Conservation (phyloP, 441 rosid genomes). For the Metrosideros polymorpha region DNA sequence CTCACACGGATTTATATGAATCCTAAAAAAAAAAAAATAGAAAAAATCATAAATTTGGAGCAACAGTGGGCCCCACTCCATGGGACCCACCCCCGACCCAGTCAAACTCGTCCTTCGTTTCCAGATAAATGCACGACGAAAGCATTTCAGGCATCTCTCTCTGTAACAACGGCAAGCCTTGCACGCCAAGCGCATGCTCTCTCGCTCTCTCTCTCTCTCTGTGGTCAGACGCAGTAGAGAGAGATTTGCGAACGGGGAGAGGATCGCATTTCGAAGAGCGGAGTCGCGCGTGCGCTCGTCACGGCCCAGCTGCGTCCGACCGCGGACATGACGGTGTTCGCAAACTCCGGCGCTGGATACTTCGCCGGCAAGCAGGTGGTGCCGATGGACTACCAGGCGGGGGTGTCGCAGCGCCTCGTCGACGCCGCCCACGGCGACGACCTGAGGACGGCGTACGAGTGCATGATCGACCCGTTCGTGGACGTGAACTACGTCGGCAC, state of each 20-base stretch:
- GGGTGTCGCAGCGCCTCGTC: conserved; percentile 22
- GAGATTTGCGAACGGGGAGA: background rate
- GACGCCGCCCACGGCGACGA: conserved; percentile 16
- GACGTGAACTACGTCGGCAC: conserved; percentile 4
- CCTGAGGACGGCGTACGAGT: background rate
- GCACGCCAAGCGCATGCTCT: background rate
- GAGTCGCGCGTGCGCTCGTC: no score
- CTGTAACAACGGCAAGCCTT: background rate
- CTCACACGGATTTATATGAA: background rate
- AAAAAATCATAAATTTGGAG: background rate
- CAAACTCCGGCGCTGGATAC: conserved; percentile 17
- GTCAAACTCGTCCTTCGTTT: background rate
- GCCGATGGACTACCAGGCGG: conserved; percentile 14
- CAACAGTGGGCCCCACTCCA: background rate
- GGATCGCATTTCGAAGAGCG: background rate
- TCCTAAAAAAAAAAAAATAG: background rate
- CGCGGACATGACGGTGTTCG: conserved; percentile 11
- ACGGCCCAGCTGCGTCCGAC: background rate
- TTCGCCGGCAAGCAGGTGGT: conserved; percentile 12
- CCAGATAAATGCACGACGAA: background rate
- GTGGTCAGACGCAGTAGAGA: background rate
- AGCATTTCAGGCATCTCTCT: background rate
- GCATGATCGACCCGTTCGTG: conserved; percentile 1
- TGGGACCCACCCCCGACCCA: background rate
- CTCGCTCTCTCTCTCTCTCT: background rate